A percentile compares a stretch with the other conserved stretches of the same genome.
Evolutionary conservation across 371 early-diverging fungal species (phyloP).

Genomic region (Massospora cicadina): DNA sequence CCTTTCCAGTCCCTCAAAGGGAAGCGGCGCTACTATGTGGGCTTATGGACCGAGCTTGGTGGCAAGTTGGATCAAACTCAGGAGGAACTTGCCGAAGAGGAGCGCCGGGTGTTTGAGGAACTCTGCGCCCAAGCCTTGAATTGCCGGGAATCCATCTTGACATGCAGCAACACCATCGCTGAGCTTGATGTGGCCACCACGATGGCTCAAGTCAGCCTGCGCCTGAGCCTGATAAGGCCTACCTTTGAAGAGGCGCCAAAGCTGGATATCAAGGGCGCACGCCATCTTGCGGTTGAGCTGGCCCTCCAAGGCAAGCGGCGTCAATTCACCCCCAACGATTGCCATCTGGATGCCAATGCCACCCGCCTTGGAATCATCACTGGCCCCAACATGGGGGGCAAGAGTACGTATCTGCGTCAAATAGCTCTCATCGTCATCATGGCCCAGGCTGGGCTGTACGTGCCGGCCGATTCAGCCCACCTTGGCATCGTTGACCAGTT

Average conservation of each 20-base stretch:
- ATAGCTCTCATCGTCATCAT: conserved; percentile 52
- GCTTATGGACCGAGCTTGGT: conserved; percentile 6
- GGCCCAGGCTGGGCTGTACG: conserved; percentile 88
- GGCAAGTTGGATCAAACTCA: background rate
- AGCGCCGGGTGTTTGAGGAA: background rate
- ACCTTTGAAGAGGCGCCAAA: background rate
- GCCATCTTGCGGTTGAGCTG: conserved; percentile 81
- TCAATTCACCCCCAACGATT: conserved; percentile 59
- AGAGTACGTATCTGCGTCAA: conserved; percentile 76
- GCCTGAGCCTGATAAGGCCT: background rate
- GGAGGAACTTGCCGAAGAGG: background rate
- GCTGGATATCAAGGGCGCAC: conserved; percentile 33
- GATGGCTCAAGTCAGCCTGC: conserved; percentile 20
- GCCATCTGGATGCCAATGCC: conserved; percentile 13
- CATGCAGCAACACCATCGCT: conserved; percentile 33
- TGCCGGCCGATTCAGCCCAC: conserved; percentile 67
- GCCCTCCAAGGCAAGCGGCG: conserved; percentile 34
- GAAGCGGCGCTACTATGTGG: conserved; percentile 17
- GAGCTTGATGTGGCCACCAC: conserved; percentile 47
- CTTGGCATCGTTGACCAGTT: conserved; percentile 81
- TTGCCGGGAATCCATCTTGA: conserved; percentile 25
- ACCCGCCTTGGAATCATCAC: conserved; percentile 13
- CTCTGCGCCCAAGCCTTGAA: conserved; percentile 19
- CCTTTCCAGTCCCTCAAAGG: conserved; percentile 21
- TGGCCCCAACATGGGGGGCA: conserved; percentile 90